phyloP scores from a whole-genome alignment of 169 alveolate species.

The Plasmodium adleri region DNA sequence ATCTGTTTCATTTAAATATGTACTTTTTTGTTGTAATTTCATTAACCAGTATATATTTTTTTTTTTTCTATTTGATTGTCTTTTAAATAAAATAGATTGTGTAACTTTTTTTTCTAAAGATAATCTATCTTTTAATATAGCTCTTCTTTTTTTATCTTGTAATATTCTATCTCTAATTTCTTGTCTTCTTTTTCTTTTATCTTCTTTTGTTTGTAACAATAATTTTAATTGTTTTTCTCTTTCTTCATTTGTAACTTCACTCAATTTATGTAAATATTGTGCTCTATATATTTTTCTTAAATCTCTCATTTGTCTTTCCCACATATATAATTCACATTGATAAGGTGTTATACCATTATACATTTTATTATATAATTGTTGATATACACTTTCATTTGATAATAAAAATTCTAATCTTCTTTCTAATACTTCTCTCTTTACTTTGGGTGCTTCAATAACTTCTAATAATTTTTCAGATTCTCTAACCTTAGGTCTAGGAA shows the following conservation, averaged over 20 bases:
- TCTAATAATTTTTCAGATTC: constrained; percentile 72
- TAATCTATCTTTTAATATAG: constrained; percentile 68
- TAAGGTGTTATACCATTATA: constrained; percentile 89
- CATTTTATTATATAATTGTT: constrained; percentile 85
- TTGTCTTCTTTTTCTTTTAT: constrained; percentile 77
- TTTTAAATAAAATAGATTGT: constrained; percentile 85
- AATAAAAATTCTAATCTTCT: constrained; percentile 86
- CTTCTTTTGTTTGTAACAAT: constrained; percentile 76
- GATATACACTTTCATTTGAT: constrained; percentile 84
- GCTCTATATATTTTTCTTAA: constrained; percentile 87
- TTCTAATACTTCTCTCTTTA: constrained; percentile 82
- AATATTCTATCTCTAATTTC: constrained; percentile 33
- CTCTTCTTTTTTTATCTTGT: constrained; percentile 78
- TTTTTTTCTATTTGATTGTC: constrained; percentile 86
- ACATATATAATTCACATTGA: constrained; percentile 88
- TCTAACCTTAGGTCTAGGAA: constrained; percentile 82
- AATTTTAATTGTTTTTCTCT: constrained; percentile 80
- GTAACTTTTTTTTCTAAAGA: constrained; percentile 77
- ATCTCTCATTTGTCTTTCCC: constrained; percentile 91
- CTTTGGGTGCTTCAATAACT: constrained; percentile 85
- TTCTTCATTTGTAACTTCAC: constrained; percentile 87
- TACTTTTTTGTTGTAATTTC: constrained; percentile 83
- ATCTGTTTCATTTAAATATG: constrained; percentile 46
- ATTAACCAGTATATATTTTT: constrained; percentile 85
- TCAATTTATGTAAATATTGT: constrained; percentile 86